Evolutionary conservation across 345 rosid genomes (phyloP), one percentile per base, ranked within the genome.

Genomic region (Euphorbia lathyris): DNA sequence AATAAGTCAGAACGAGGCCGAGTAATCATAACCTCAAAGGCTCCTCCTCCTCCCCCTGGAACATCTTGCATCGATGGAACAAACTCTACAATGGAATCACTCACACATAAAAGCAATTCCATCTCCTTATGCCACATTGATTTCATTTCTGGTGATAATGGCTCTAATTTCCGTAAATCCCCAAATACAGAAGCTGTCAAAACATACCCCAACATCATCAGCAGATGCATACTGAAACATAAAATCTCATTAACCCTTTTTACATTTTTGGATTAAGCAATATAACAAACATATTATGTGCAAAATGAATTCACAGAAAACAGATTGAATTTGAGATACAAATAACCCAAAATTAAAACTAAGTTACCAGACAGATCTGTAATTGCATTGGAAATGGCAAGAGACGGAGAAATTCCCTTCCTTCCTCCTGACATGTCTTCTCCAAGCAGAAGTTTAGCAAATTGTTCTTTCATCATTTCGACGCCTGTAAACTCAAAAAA

Each of bases 341-440:
- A n/a, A n/a, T n/a, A n/a, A n/a, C n/a, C n/a, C n/a, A n/a, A n/a
- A n/a, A n/a, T n/a, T n/a, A n/a, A n/a, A n/a, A n/a, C n/a, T n/a
- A n/a, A n/a, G n/a, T 42, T 32, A 82, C 85, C 82, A 25, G 76
- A 76, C 16, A 78, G 74, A 64, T 78, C 76, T 0, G 82, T 82
- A 10, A 78, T 76, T 72, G 82, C 80, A 71, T 82, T 82, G 32
- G 85, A 78, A 76, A 82, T 76, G 32, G 85, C 82, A 7, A 80
- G 81, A 58, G 88, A 86, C 8, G 86, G 78, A 58, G 80, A 72
- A 63, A 77, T 80, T 52, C 86, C 86, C 23, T 80, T 82, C 3
- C 86, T 80, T 52, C 84, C 84, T 23, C 88, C 88, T 5, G 84
- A 85, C 88, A 82, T 85, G 82, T 85, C 88, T 70, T 85, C 88